phyloP scores from a whole-genome alignment of 768 basidiomycete species.

The Suillus americanus region DNA sequence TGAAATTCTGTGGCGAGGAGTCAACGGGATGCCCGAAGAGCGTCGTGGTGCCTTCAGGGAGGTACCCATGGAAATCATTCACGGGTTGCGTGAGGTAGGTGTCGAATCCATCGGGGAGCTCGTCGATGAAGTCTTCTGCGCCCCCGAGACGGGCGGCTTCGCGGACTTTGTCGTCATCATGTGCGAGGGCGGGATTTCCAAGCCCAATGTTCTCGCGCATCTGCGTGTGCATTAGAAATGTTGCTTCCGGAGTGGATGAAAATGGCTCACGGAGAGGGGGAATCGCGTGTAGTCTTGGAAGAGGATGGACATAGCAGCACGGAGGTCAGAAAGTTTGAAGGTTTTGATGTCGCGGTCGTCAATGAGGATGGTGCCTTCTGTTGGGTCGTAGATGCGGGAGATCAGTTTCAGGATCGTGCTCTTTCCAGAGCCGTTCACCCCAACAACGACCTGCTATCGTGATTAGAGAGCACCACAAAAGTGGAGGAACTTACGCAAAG shows the following conservation, averaged over 20 bases:
- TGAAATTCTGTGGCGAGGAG: conserved; percentile 26
- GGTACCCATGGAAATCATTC: conserved; percentile 54
- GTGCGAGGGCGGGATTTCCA: conserved; percentile 57
- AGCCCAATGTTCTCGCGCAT: conserved; percentile 77
- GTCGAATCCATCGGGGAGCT: conserved; percentile 63
- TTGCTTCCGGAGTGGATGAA: not conserved
- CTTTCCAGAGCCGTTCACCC: conserved; percentile 78
- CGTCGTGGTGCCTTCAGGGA: conserved; percentile 63
- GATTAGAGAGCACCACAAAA: not conserved
- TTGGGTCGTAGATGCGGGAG: conserved; percentile 66
- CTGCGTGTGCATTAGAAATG: conserved; percentile 33
- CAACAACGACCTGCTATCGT: conserved; percentile 62
- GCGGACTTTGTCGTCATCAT: conserved; percentile 54
- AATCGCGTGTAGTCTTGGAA: conserved; percentile 84
- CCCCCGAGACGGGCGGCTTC: conserved; percentile 72
- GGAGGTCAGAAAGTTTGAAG: conserved; percentile 58
- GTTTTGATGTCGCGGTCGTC: conserved; percentile 61
- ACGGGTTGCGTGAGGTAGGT: conserved; percentile 74
- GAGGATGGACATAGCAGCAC: conserved; percentile 64
- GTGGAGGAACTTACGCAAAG: conserved; percentile 56
- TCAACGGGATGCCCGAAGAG: conserved; percentile 62
- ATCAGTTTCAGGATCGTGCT: conserved; percentile 78
- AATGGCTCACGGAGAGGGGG: conserved; percentile 63
- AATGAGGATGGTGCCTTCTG: conserved; percentile 65
- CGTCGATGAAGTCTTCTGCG: conserved; percentile 63